Conservation (phyloP, 23 red algal species). For the Gracilaria gracilis region DNA sequence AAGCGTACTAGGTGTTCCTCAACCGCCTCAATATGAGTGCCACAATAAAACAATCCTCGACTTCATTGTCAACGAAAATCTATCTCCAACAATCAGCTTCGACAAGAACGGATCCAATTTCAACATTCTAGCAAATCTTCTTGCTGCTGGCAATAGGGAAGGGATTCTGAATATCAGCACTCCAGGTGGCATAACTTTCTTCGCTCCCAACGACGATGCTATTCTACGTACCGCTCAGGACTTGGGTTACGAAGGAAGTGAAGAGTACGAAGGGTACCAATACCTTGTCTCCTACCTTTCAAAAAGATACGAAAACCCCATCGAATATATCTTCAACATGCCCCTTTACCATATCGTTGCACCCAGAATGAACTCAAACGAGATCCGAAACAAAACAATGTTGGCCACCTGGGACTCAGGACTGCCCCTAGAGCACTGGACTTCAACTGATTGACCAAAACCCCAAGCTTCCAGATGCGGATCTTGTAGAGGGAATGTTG, state of each 20-base stretch:
- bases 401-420: conserved; percentile 15
- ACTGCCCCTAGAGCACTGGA: background rate
- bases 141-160: conserved; percentile 21
- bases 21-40: conserved; percentile 9
- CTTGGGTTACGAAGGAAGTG: conserved; percentile 6
- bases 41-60: conserved; percentile 17
- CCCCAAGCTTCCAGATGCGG: conserved; percentile 39
- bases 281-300: conserved; percentile 25
- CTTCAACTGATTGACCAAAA: conserved; percentile 47
- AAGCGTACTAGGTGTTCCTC: conserved; percentile 10
- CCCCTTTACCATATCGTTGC: conserved; percentile 35
- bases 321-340: background rate
- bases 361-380: background rate
- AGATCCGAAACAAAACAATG: background rate
- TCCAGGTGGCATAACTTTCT: conserved; percentile 43
- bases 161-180: background rate
- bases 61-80: conserved; percentile 1
- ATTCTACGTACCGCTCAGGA: conserved; percentile 45
- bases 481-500: conserved; percentile 16
- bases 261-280: background rate
- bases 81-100: conserved; percentile 6
- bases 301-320: conserved; percentile 43
- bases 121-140: conserved; percentile 37
- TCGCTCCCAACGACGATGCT: conserved; percentile 55
- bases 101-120: conserved; percentile 23